These are phyloP conservation scores for Termitomyces sp. DNA, from an alignment of 768 basidiomycete species.

Conservation along the genomic window DNA sequence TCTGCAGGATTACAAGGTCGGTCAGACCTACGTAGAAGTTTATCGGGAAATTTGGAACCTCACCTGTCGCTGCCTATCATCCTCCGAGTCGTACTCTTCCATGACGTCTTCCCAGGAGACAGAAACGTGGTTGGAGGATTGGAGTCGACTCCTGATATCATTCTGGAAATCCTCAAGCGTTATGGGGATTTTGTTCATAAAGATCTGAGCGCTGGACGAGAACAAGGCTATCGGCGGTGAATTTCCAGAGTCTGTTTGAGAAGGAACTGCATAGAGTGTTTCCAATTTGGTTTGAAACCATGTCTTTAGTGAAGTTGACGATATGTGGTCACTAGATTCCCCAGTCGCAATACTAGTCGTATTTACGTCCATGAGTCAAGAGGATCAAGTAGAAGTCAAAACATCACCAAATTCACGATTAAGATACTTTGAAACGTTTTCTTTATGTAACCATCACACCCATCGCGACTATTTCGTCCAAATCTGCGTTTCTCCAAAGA, in stretches of 20 bases:
- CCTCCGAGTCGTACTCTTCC: conserved; percentile 19
- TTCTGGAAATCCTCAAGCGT: conserved; percentile 22
- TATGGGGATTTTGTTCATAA: conserved; percentile 22
- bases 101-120: conserved; percentile 30
- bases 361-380: not conserved
- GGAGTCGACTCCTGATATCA: conserved; percentile 15
- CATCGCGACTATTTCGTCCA: too few relatives aligned
- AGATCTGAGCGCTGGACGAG: conserved; percentile 25
- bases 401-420: not conserved
- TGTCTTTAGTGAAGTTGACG: not conserved
- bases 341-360: not conserved
- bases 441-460: too few relatives aligned
- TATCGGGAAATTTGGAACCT: not conserved
- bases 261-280: conserved; percentile 17
- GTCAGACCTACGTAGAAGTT: too few relatives aligned
- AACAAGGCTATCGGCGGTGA: conserved; percentile 15
- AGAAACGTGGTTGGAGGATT: conserved; percentile 14
- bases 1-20: conserved; percentile 13
- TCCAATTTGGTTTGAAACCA: conserved; percentile 26
- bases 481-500: too few relatives aligned
- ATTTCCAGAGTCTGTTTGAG: not conserved
- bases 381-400: not conserved
- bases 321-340: not conserved
- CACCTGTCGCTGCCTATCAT: not conserved
- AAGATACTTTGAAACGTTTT: not conserved